Base-by-base conservation (phyloP, 805 yeast genomes). In the Kuraishia borneana region DNA sequence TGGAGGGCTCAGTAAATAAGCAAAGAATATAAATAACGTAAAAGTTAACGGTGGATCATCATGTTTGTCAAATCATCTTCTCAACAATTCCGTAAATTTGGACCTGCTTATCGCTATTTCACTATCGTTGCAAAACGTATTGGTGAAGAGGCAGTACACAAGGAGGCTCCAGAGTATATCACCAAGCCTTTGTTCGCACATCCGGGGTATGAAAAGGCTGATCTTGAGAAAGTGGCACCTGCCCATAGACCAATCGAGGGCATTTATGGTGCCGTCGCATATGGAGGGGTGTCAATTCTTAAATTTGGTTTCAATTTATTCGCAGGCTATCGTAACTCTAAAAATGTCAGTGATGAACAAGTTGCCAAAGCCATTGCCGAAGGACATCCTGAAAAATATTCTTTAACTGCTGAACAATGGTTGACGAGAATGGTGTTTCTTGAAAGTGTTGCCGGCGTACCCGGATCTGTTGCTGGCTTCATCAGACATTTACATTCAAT, bases 381-480 rank as follows among this genome's bases (percentile, higher is more conserved):
- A 4, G 36, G 49, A 32, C 21, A 20, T n/a, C 58, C 56, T 33
- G 50, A 50, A 19, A 45, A 68, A 32, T 67, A 62, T 41, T 59
- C 59, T 34, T 73, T 79, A 82, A 72, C 79, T 4, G 70, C 68
- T 18, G 62, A 59, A 35, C 72, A 74, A 46, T 80, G 87, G 87
- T 44, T 80, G 38, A 68, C 73, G 5, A 52, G 81, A 35, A 55
- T 69, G 37, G 70, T 80, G 26, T 76, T 80, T 44, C 62, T 79
- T 43, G 88, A 79, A 51, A 68, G 76, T 39, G 65, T 80, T 36
- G 88, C 88, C 4, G 87, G 84, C 6, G 83, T 79, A n/a, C 88
- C 88, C 1, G 87, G 88, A 8, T 70, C 76, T 64, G 81, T 75
- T 31, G 88, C 83, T 3, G 80, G 81, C 1, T 79, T 77, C 54